Evolutionary conservation across 768 basidiomycete genomes (phyloP), one percentile per base, ranked within the genome.

Genomic region (Mycena maculata): DNA sequence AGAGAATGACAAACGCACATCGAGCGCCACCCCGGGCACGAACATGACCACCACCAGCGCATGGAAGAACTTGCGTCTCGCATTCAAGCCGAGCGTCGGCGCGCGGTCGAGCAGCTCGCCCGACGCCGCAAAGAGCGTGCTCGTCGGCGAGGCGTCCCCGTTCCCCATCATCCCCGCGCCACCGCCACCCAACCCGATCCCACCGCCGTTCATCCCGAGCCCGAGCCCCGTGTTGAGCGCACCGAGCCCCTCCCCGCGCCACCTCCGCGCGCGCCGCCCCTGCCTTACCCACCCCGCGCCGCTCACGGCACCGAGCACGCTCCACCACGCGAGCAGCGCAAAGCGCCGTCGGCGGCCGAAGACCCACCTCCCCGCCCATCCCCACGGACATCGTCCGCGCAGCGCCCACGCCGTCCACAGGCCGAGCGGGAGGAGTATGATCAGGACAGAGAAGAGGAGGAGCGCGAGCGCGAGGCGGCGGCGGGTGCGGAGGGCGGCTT

Each of bases 231-330:
- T 54, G n/a, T 28, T n/a, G 9, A 3, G 1, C 27, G 50, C 39
- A 18, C 23, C 44, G 44, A 23, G n/a, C 59, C 28, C 49, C 52
- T 31, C 52, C 61, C 49, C 22, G 55, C 61, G 28, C 30, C 42
- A 54, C 38, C 88, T 84, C 63, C 95, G 83, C 1, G 91, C 88
- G 65, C 95, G 84, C 7, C 90, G 91, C 52, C 99, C 80, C 77
- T 98, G 96, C 54, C 96, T 85, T 76, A 90, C 95, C 98, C 98
- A 99, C 0, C 94, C 96, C 10, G 92, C 96, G 25, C 99, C 93
- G 63, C 95, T 96, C 62, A 97, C 83, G 68, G 84, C 86, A 8
- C 91, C 92, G 30, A 97, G 78, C 5, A 87, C 78, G 9, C 83
- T 92, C 98, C 98, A 99, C 76, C 98, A 99, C 5, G 82, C 85